Percentiles rank a stretch among this genome's conserved stretches.
Evolutionary conservation across 257 asterid species (phyloP).

Genomic region (Solanum sparsipilum): DNA sequence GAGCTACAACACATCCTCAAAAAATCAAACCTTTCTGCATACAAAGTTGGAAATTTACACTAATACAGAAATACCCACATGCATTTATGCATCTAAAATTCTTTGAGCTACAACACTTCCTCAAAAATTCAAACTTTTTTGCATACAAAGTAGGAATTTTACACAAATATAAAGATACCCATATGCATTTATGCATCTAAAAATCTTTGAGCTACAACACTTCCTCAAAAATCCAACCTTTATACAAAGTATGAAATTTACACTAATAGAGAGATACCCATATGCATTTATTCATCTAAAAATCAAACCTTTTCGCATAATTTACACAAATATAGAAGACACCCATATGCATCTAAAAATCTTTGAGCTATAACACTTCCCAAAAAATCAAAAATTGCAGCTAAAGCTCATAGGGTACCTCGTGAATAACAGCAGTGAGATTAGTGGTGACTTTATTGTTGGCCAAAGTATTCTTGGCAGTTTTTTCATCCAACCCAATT

Average conservation of each 20-base stretch:
- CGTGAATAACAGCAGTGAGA: conserved; percentile 36
- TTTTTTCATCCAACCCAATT: conserved; percentile 36
- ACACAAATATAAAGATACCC: not conserved
- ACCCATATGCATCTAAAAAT: not conserved
- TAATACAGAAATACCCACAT: not conserved
- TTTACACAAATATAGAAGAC: not conserved
- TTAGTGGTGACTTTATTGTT: conserved; percentile 31
- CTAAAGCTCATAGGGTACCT: conserved; percentile 11
- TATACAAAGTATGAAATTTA: not conserved
- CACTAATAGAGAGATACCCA: not conserved
- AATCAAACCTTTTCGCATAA: not conserved
- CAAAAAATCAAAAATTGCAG: not conserved
- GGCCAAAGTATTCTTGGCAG: conserved; percentile 37
- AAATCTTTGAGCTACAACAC: not conserved
- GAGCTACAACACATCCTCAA: not conserved
- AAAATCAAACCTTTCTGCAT: not conserved
- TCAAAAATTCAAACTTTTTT: not conserved
- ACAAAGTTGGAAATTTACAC: not conserved
- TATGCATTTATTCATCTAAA: not conserved
- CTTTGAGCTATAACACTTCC: not conserved
- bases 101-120: not conserved
- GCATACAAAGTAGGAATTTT: not conserved
- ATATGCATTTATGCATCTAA: not conserved
- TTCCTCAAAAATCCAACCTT: not conserved
- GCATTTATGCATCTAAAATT: not conserved